Evolutionary conservation across 768 basidiomycete genomes (phyloP), one percentile per base, ranked within the genome.

Genomic region (Lentinus tigrinus): DNA sequence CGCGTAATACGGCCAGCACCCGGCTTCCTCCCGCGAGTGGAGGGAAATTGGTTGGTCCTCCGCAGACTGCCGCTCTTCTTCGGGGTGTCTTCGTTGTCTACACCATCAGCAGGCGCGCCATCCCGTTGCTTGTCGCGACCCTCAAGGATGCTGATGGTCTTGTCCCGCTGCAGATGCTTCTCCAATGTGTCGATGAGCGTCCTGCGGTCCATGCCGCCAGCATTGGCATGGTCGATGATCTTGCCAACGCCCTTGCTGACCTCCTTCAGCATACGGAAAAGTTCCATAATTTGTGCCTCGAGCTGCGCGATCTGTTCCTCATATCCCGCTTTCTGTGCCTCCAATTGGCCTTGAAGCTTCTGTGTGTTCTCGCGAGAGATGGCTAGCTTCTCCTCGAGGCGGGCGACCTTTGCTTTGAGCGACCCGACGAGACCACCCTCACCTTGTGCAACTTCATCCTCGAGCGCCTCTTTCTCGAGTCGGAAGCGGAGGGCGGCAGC

Each of bases 241-340:
- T 81, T 82, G 55, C 91, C 89, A 37, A 93, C 82, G 14, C 89
- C 88, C 55, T 82, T 85, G 16, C 89, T 86, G 36, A 89, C 82
- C 66, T 96, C 91, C 69, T 86, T 91, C 53, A 98, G 78, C 93
- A 97, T 96, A 64, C 89, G 81, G 77, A 95, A 98, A 17, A 98
- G 73, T 69, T 97, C 95, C 80, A 91, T 84, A 60, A 96, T 95
- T 76, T 97, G 92, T 13, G 88, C 82, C 68, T 97, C 94, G 14
- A 96, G 85, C 70, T 96, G 91, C 3, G 84, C 79, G 56, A 98
- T 93, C 64, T 85, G 85, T 56, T 93, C 91, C 67, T 95, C 91
- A 67, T 95, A 95, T 14, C 82, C 85, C 16, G 75, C 70, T 70
- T 88, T 91, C 74, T 95, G 91, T 39, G 81, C 80, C 63, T 84